These are phyloP conservation scores for Trichomonas tenax DNA, from an alignment of 208 protist genomes.

Conservation along the genomic window DNA sequence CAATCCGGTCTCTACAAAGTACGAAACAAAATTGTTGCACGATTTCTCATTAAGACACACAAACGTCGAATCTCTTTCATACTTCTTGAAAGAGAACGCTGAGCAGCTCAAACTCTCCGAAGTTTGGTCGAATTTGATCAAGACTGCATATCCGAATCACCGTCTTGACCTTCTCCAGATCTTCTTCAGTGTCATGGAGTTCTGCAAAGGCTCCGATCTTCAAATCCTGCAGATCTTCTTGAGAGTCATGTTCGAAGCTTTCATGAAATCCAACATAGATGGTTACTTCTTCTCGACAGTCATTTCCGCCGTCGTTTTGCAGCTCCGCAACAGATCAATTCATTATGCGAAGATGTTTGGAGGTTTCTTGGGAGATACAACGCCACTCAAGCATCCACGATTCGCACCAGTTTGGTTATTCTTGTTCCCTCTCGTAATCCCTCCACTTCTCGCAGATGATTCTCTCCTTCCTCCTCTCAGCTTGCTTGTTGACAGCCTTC, in stretches of 20 bases:
- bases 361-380: neutral
- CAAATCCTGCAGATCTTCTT: neutral
- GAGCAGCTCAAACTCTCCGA: neutral
- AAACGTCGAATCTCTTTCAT: neutral
- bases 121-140: neutral
- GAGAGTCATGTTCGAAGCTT: neutral
- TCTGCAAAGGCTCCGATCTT: neutral
- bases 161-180: neutral
- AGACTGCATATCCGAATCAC: neutral
- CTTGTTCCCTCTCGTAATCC: neutral
- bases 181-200: neutral
- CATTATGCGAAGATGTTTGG: neutral
- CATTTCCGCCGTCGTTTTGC: neutral
- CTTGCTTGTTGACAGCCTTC: neutral
- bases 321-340: neutral
- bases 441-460: neutral
- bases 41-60: neutral
- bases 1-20: neutral
- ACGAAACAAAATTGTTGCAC: neutral
- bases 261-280: neutral
- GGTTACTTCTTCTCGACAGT: neutral
- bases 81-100: neutral
- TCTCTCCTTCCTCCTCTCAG: neutral
- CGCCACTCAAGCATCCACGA: neutral
- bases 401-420: neutral